Evolutionary conservation across 1,284 basidiomycete genomes (phyloP), one percentile per base, ranked within the genome.

Genomic region (Fomitopsis pinicola): DNA sequence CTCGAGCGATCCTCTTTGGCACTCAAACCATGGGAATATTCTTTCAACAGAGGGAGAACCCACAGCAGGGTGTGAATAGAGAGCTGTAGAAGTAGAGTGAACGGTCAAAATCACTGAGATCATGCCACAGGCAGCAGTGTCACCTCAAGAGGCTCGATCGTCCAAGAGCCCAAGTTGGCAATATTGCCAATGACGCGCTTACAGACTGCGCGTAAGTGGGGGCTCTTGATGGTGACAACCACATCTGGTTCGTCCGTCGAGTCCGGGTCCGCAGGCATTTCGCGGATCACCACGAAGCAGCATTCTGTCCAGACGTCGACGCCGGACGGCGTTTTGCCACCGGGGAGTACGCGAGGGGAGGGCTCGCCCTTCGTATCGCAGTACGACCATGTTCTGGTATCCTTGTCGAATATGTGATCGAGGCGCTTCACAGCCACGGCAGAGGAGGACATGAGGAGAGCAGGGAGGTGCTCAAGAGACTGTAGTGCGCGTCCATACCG

Each of bases 391-490:
- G 69, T 67, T 66, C 79, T 82, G 22, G 75, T 75, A 83, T 83
- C 84, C 61, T 75, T 73, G 66, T 81, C 83, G 69, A 80, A 85
- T 66, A 82, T 84, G 65, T 81, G 75, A 66, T 85, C 83, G 46
- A 85, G 78, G 2, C 81, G 80, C 68, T 85, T 85, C 67, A 85
- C 72, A 71, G 84, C 83, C 58, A 82, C 78, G 40, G 78, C 78
- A 12, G 76, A 69, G 22, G 7, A 14, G 15, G 14, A 3, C 50
- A 36, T 53, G 45, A 14, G 45, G 45, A 12, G 9, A 28, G 22
- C 19, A 46, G 19, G 42, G 45, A 26, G 19, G n/a, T 6, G 5
- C 10, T 14, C 22, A 1, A 8, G 5, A 26, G 45, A 26, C 2
- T 22, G 45, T 28, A 19, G 22, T 46, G 19, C 2, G n/a, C 12